Evolutionary conservation across 2,329 filamentous ascomycete genomes (phyloP).

Genomic region (Elsinoe batatas): DNA sequence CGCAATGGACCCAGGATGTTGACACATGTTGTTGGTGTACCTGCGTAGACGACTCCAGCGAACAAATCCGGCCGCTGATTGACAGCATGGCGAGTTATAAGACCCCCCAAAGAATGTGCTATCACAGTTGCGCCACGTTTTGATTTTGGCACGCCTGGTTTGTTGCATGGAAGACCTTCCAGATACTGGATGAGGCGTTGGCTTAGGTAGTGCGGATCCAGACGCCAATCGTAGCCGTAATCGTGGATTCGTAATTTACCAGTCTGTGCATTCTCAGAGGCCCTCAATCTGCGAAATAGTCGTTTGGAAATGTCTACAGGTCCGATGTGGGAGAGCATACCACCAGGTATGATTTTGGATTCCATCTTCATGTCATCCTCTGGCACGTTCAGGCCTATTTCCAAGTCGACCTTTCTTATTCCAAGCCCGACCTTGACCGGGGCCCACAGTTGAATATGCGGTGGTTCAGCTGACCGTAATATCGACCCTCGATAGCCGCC

Average conservation of each 20-base stretch:
- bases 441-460: conserved; percentile 84
- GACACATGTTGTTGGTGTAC: conserved; percentile 74
- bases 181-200: conserved; percentile 63
- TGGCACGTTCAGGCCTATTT: conserved; percentile 63
- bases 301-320: conserved; percentile 81
- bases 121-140: conserved; percentile 67
- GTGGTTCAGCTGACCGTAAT: conserved; percentile 70
- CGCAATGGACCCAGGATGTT: conserved; percentile 85
- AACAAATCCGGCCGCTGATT: conserved; percentile 80
- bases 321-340: conserved; percentile 85
- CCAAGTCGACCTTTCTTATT: conserved; percentile 80
- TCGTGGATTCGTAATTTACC: conserved; percentile 73
- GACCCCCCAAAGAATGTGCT: conserved; percentile 75
- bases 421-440: conserved; percentile 89
- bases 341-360: conserved; percentile 71
- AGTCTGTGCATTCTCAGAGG: conserved; percentile 60
- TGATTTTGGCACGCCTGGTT: conserved; percentile 40
- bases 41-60: conserved; percentile 74
- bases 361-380: conserved; percentile 79
- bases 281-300: conserved; percentile 66
- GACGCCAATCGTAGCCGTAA: conserved; percentile 90
- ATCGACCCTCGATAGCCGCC: conserved; percentile 87
- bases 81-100: conserved; percentile 80
- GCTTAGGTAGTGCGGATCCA: conserved; percentile 70
- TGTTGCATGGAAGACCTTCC: conserved; percentile 64